phyloP scores from a whole-genome alignment of 169 alveolate genomes.

The Eimeria tenella region DNA sequence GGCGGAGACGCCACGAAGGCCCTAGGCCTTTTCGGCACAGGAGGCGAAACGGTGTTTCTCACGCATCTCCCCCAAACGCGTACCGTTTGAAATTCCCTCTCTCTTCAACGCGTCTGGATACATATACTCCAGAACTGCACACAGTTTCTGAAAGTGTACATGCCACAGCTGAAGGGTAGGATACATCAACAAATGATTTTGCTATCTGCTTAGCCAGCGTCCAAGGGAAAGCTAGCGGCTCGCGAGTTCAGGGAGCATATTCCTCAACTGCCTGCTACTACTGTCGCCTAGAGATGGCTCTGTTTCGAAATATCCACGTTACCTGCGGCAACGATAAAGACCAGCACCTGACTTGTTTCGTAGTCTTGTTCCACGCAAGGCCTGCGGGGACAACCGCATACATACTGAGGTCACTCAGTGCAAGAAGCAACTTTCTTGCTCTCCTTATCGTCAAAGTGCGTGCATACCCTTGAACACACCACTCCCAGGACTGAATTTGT shows the following conservation, averaged over 20 bases:
- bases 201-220: too few species aligned
- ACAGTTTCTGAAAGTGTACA: constrained; percentile 37
- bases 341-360: constrained; percentile 88
- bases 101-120: constrained; percentile 56
- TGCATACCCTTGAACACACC: too few species aligned
- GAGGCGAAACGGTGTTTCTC: too few species aligned
- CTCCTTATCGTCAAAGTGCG: too few species aligned
- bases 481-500: too few species aligned
- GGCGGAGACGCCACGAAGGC: too few species aligned
- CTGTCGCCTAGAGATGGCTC: not conserved
- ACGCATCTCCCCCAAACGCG: not conserved
- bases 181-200: not conserved
- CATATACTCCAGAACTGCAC: constrained; percentile 51
- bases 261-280: not conserved
- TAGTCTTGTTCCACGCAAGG: constrained; percentile 88
- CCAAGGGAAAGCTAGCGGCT: too few species aligned
- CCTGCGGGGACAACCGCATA: constrained; percentile 73
- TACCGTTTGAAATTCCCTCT: constrained; percentile 61
- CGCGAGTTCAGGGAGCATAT: not conserved
- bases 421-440: too few species aligned
- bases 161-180: not conserved
- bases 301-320: not conserved
- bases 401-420: not conserved
- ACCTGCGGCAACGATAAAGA: constrained; percentile 86
- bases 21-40: too few species aligned